Percentiles rank a stretch among this genome's conserved stretches.
These are phyloP conservation scores for Lasiodiplodia sp. DNA, from an alignment of 2,329 filamentous ascomycete species.

Conservation along the genomic window DNA sequence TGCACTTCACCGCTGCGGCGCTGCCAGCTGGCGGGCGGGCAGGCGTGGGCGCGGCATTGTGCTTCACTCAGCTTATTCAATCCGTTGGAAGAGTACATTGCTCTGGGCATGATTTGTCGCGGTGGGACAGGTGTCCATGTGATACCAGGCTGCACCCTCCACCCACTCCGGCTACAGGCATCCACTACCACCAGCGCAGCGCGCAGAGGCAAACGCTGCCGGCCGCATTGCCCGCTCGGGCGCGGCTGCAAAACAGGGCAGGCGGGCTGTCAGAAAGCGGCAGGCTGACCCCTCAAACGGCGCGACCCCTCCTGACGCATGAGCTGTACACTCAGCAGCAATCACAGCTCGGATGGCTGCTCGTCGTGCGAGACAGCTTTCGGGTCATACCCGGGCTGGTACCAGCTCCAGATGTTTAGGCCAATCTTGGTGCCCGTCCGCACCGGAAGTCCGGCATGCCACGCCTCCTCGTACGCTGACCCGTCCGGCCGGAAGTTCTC, in stretches of 20 bases:
- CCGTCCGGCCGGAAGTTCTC: constrained; percentile 65
- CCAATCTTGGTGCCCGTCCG: constrained; percentile 64
- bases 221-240: neutral
- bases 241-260: neutral
- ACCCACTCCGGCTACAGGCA: neutral
- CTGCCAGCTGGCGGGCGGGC: neutral
- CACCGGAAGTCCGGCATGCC: constrained; percentile 68
- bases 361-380: constrained; percentile 2
- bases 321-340: neutral
- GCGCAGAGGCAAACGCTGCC: neutral
- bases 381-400: constrained; percentile 47
- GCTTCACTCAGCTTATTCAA: constrained; percentile 14
- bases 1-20: neutral
- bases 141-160: neutral
- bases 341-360: constrained; percentile 17
- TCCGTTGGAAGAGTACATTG: constrained; percentile 3
- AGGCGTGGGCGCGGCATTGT: constrained; percentile 4
- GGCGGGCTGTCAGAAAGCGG: neutral
- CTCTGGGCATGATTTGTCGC: constrained; percentile 12
- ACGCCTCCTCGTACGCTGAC: constrained; percentile 63
- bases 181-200: neutral
- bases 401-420: constrained; percentile 72
- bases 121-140: constrained; percentile 10
- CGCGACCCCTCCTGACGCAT: neutral
- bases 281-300: neutral